Conservation (phyloP, 2,329 filamentous ascomycete species). For the Pseudocercospora cruenta region DNA sequence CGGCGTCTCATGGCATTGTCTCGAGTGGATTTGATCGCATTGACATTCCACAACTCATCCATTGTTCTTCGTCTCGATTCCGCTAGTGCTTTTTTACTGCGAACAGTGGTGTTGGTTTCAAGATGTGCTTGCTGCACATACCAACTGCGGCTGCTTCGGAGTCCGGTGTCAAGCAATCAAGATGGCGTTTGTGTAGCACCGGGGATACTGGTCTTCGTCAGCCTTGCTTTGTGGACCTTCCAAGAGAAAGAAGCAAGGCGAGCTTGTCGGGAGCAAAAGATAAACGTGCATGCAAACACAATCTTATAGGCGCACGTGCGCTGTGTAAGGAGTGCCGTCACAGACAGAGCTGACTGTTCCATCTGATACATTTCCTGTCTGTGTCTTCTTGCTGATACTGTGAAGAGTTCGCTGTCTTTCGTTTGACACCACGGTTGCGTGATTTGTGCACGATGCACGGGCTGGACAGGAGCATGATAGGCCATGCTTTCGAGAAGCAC, state of each 20-base stretch:
- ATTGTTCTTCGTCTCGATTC: too few species aligned
- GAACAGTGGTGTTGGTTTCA: too few species aligned
- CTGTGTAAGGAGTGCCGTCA: neutral
- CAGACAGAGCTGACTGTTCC: neutral
- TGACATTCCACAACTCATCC: too few species aligned
- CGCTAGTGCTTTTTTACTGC: too few species aligned
- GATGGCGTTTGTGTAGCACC: neutral
- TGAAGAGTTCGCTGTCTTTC: neutral
- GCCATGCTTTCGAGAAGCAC: neutral
- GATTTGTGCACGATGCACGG: neutral
- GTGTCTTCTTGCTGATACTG: neutral
- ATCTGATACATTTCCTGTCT: neutral
- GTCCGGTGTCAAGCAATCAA: neutral
- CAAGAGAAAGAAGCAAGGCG: constrained; percentile 2
- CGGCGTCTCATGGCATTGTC: too few species aligned
- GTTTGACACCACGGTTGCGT: neutral
- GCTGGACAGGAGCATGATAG: neutral
- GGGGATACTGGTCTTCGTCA: neutral
- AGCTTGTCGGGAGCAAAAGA: constrained; percentile 4
- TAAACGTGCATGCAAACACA: neutral
- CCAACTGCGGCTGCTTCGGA: neutral
- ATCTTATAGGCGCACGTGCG: neutral
- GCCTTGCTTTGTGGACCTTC: neutral
- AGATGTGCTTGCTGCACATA: too few species aligned
- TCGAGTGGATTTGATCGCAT: too few species aligned